Evolutionary conservation across 805 yeast species (phyloP), one percentile per base, ranked within the genome.

Genomic region (Candida sphagnicola): DNA sequence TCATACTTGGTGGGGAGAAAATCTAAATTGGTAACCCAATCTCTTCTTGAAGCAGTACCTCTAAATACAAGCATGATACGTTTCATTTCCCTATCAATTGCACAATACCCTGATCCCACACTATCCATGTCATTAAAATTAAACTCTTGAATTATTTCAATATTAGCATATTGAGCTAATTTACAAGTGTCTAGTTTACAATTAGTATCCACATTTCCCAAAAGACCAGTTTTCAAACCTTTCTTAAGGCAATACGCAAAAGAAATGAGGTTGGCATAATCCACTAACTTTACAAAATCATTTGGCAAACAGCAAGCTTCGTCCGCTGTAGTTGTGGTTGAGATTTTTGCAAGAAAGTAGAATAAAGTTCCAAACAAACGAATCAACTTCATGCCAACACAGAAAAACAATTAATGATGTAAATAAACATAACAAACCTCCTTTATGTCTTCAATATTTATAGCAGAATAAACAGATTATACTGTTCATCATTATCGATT

Each of bases 41-140:
- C 93, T 30, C 70, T 67, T 12, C 67, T 54, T 6, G 81, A 70
- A 1, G 78, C 61, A 0, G 88, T 77, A 4, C 93, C 93, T 59
- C 88, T 70, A 47, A 79, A 80, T 0, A 67, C 75, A 30, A 80
- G 54, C 15, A 73, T 53, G 4, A 84, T 60, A 34, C 71, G 65
- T 31, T 66, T 53, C 15, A 55, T 50, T 2, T 46, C 45, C 43
- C 68, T 70, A 52, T 80, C 84, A 8, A 71, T 60, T 6, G 78
- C 75, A 17, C 77, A 64, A 48, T 59, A 71, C 0, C 85, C 86
- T 3, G 80, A 65, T 0, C 85, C 82, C 1, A 61, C 57, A 12
- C 72, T 70, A 16, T 72, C 70, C 43, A 65, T 50, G 11, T 62
- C 61, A 36, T 61, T 67, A 37, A 72, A 72, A 36, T 62, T 57